phyloP scores from a whole-genome alignment of 2,329 filamentous ascomycete genomes.

The Akanthomyces muscarius region DNA sequence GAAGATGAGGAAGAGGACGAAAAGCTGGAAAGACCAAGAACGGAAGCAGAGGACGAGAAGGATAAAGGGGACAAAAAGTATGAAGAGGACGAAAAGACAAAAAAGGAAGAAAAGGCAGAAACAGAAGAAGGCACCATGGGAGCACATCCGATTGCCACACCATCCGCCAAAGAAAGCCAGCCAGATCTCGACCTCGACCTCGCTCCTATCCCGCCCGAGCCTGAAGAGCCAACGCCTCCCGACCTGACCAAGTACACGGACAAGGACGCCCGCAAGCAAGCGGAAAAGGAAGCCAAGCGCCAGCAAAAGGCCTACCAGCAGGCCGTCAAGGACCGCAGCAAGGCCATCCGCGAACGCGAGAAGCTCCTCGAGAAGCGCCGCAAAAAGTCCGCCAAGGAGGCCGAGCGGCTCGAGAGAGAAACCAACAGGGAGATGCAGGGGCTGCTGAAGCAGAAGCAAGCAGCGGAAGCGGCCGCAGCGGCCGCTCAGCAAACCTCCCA shows the following conservation, averaged over 20 bases:
- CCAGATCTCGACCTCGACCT: constrained; percentile 5
- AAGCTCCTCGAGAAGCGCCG: constrained; percentile 55
- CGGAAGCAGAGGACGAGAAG: background rate
- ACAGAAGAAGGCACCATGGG: background rate
- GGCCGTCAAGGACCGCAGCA: constrained; percentile 63
- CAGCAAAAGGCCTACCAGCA: constrained; percentile 62
- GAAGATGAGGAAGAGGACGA: background rate
- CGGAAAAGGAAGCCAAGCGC: constrained; percentile 63
- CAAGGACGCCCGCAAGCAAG: constrained; percentile 62
- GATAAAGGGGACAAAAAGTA: background rate
- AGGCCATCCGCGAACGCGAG: constrained; percentile 57
- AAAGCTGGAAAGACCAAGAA: background rate
- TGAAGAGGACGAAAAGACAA: background rate
- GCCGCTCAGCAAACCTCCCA: background rate
- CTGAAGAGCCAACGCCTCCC: constrained; percentile 51
- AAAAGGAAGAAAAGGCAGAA: constrained; percentile 20
- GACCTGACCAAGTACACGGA: constrained; percentile 57
- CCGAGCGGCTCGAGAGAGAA: constrained; percentile 30
- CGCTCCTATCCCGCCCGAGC: constrained; percentile 42
- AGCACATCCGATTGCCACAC: background rate
- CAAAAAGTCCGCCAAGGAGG: constrained; percentile 41
- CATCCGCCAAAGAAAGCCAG: background rate
- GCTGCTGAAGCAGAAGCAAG: constrained; percentile 26
- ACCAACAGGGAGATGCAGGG: constrained; percentile 26
- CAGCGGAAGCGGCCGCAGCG: constrained; percentile 25